Conservation (phyloP, 2,329 filamentous ascomycete genomes). For the Pestalotiopsis sp. region DNA sequence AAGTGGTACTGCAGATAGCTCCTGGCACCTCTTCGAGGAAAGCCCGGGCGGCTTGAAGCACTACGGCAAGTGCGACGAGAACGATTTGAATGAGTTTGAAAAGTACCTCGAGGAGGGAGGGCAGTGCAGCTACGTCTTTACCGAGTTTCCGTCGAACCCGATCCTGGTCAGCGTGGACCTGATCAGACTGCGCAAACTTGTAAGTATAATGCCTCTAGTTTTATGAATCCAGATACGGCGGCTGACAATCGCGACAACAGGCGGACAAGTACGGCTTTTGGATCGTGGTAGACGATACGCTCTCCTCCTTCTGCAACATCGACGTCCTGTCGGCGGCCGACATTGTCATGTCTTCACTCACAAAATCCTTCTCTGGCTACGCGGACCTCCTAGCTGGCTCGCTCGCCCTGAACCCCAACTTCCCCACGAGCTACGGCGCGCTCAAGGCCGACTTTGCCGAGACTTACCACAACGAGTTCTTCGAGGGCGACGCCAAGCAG, state of each 20-base stretch:
- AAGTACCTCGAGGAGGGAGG: slow-evolving; percentile 43
- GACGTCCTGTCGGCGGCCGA: slow-evolving; percentile 53
- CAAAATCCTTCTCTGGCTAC: slow-evolving; percentile 62
- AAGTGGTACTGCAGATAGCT: slow-evolving; percentile 35
- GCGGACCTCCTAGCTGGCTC: slow-evolving; percentile 41
- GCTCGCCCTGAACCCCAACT: slow-evolving; percentile 25
- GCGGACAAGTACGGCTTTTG: slow-evolving; percentile 46
- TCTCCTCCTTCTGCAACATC: slow-evolving; percentile 50
- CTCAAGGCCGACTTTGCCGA: slow-evolving; percentile 26
- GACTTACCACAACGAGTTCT: slow-evolving; percentile 48
- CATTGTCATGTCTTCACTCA: slow-evolving; percentile 46
- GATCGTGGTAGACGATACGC: slow-evolving; percentile 51
- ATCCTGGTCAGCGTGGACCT: slow-evolving; percentile 45
- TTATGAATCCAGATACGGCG: neutral
- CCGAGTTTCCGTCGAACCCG: slow-evolving; percentile 55
- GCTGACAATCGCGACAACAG: slow-evolving; percentile 21
- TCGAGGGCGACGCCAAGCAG: slow-evolving; percentile 45
- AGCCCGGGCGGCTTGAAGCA: slow-evolving; percentile 47
- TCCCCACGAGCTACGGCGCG: slow-evolving; percentile 13
- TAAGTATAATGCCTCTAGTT: slow-evolving; percentile 28
- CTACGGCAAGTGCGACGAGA: slow-evolving; percentile 45
- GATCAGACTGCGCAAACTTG: slow-evolving; percentile 39
- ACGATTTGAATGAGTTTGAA: slow-evolving; percentile 48
- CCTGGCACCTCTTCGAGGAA: slow-evolving; percentile 50
- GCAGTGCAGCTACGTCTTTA: slow-evolving; percentile 47